A percentile compares a stretch with the other conserved stretches of the same genome.
Conservation (phyloP, 2,329 filamentous ascomycete species). For the Xylaria polymorpha region DNA sequence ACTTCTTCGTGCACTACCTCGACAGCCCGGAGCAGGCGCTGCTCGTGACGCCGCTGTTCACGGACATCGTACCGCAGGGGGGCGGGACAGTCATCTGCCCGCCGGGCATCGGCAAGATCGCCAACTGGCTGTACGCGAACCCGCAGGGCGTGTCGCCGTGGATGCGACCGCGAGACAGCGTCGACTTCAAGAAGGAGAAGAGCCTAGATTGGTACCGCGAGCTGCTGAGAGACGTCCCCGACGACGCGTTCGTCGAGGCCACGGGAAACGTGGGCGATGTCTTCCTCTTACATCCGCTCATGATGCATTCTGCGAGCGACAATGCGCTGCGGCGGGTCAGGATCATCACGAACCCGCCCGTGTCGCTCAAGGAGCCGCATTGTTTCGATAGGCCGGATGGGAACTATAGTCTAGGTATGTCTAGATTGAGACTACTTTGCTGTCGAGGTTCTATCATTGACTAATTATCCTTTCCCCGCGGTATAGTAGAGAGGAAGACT, state of each 20-base stretch:
- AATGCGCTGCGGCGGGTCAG: slow-evolving; percentile 59
- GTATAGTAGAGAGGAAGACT: slow-evolving; percentile 65
- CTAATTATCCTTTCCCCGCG: neutral
- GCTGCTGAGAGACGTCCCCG: slow-evolving; percentile 52
- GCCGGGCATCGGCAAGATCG: slow-evolving; percentile 67
- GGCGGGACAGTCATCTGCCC: slow-evolving; percentile 75
- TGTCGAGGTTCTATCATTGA: neutral
- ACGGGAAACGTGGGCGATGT: slow-evolving; percentile 67
- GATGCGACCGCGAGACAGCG: slow-evolving; percentile 68
- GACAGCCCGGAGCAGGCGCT: slow-evolving; percentile 76
- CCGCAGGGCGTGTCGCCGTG: slow-evolving; percentile 74
- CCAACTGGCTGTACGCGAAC: slow-evolving; percentile 68
- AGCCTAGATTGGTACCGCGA: slow-evolving; percentile 59
- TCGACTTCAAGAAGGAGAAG: slow-evolving; percentile 57
- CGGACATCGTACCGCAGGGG: slow-evolving; percentile 68
- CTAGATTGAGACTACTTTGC: neutral
- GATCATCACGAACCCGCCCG: slow-evolving; percentile 69
- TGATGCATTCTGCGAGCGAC: slow-evolving; percentile 66
- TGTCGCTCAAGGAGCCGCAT: slow-evolving; percentile 64
- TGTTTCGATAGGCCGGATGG: slow-evolving; percentile 61
- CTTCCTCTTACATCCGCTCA: slow-evolving; percentile 69
- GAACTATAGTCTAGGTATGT: slow-evolving; percentile 59
- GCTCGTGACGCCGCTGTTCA: slow-evolving; percentile 75
- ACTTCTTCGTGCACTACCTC: slow-evolving; percentile 79
- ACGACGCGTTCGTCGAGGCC: slow-evolving; percentile 62